Conservation (phyloP, 2,329 filamentous ascomycete species). For the Zymoseptoria crescenta region DNA sequence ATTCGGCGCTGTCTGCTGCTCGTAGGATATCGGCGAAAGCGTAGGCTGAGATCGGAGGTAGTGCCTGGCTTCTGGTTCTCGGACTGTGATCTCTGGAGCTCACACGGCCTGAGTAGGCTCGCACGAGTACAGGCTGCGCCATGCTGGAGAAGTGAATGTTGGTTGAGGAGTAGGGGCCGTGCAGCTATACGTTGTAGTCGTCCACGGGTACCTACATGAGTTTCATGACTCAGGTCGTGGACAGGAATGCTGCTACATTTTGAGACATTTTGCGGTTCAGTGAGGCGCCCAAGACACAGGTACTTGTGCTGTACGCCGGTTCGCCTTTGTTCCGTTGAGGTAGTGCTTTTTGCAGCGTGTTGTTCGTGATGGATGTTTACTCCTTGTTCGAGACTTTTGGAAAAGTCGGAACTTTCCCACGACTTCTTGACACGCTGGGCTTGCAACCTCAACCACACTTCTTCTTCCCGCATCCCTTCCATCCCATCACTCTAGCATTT, state of each 20-base stretch:
- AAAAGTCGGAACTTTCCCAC: neutral
- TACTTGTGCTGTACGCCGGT: neutral
- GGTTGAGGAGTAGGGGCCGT: neutral
- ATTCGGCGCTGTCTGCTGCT: slow-evolving; percentile 41
- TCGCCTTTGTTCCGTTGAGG: neutral
- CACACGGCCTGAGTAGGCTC: slow-evolving; percentile 16
- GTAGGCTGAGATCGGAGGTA: slow-evolving; percentile 27
- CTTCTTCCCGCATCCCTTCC: neutral
- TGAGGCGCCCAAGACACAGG: neutral
- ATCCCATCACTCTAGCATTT: neutral
- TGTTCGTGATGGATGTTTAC: neutral
- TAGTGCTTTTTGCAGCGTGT: neutral
- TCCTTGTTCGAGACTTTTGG: neutral
- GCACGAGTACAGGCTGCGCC: slow-evolving; percentile 39
- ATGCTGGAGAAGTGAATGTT: slow-evolving; percentile 20
- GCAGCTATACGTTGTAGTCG: neutral
- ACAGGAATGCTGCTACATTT: neutral
- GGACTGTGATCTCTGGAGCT: slow-evolving; percentile 7
- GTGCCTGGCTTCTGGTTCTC: slow-evolving; percentile 10
- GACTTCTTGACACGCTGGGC: neutral
- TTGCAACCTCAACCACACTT: neutral
- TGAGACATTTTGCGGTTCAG: neutral
- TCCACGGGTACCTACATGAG: neutral
- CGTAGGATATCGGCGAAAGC: slow-evolving; percentile 28
- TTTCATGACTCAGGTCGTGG: neutral